Base-by-base conservation (phyloP, 352 stramenopile genomes). In the Pythium aquatile region DNA sequence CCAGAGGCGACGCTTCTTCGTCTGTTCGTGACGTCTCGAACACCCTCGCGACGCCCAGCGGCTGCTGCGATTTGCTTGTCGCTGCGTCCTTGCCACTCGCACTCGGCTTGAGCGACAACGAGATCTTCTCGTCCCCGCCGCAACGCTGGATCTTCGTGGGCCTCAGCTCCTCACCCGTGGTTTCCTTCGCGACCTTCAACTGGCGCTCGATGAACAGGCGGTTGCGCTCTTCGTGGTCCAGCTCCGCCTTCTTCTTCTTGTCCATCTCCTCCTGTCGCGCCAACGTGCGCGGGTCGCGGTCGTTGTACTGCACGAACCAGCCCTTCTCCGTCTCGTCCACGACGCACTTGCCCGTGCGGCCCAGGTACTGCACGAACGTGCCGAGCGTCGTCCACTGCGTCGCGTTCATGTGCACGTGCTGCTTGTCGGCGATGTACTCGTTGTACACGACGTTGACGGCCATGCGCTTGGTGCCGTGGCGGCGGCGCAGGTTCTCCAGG, bases 391-490 rank as follows among this genome's bases (percentile, higher is more conserved):
- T 88, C 97, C 97, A 99, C 64, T 98, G 93, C 17, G 98, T 99
- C 0, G 97, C 87, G 78, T 99, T 99, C 97, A 99, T 99, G 75
- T 99, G 98, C 51, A 99, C 82, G 74, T 99, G 98, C 61, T 97
- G 65, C 77, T 99, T 99, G 83, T 99, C 97, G 13, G 90, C 74
- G 74, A 99, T 99, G 66, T 99, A 98, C 77, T 99, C 97, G 76
- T 99, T 98, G 83, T 99, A 99, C 4, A 99, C 87, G 51, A 91
- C 83, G 55, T 98, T 99, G 26, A 97, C 97, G 48, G 96, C 92
- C 65, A 99, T 96, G 28, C 94, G 81, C 76, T 99, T 99, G 26
- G 96, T 99, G 8, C 96, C 91, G 72, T 99, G 97, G 24, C 96
- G 80, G 10, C 95, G 85, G 29, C 84, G 86, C 35, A 99, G 72